Base-by-base conservation (phyloP, 2,329 filamentous ascomycete species). In the Ceratocystis cubensis region DNA sequence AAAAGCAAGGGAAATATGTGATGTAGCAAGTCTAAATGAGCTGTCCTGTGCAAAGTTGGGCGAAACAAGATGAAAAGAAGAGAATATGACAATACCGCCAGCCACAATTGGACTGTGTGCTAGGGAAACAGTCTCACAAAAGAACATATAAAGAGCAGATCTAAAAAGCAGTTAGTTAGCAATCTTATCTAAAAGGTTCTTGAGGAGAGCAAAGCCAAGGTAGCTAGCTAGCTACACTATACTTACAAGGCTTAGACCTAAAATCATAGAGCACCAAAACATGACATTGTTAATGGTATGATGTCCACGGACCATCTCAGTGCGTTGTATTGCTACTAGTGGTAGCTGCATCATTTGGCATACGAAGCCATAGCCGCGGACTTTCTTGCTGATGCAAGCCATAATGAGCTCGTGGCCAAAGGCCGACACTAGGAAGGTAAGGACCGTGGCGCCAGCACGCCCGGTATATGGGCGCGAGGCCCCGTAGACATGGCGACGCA, bases 271-370 rank as follows among this genome's bases (percentile, higher is more conserved):
- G 72, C 84, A 87, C 92, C 92, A 96, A 74, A 96, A 96, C 69
- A 89, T 87, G 28, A 91, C 85, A 71, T 95, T 95, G 73, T 96
- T 96, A 67, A 96, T 78, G 37, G 92, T 87, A 73, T 85, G 85
- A 71, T 84, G 84, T 22, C 86, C 86, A 65, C 86, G 83, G 46
- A 97, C 84, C 79, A 85, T 90, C 69, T 80, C 83, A 3, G 88
- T 91, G 69, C 89, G 83, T 78, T 97, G 94, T 37, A 97, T 78
- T 75, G 92, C 84, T n/a, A 97, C 89, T 70, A 97, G 94, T 0
- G 94, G 94, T 71, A 97, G 82, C 79, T 99, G 94, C 69, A 95
- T 78, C 94, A 99, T 97, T 85, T 96, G 94, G 69, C 90, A 88
- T 22, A 95, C 73, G 74, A 96, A 96, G 8, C 93, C 94, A 73